Base-by-base conservation (phyloP, 2,329 filamentous ascomycete species). In the Arthrobotrys megalospora region DNA sequence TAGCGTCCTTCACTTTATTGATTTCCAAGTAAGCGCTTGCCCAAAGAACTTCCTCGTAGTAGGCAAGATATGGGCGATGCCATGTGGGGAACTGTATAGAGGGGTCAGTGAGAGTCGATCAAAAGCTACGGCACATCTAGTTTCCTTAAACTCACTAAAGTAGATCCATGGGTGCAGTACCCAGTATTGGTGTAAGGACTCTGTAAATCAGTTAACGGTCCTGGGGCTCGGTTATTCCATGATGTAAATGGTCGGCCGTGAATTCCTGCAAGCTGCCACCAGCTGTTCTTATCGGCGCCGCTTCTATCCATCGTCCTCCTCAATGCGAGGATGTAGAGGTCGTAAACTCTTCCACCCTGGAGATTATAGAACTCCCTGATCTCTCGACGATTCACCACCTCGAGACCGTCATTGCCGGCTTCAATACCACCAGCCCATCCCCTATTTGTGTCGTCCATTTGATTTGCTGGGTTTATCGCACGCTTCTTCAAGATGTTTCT, bases 1-100 rank as follows among this genome's bases (percentile, higher is more conserved):
- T 21, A 3, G 41, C 6, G 6, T 45, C 28, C 1, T 21, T 67
- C 21, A 52, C 43, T 8, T 3, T 14, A 3, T 47, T 43, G 32
- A 53, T 60, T 38, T 66, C 48, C 8, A 62, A 8, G 21, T 55
- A 36, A 14, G 45, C 47, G 38, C 64, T 75, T 8, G 24, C 24
- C 55, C 63, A 72, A n/a, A 78, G 50, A 32, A 72, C 8, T 34
- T 72, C 52, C 16, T 78, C 75, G n/a, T 75, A 64, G 6, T 91
- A 84, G 4, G 88, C 86, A 75, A 96, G 86, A 83, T 95, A 96
- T 0, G 93, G 92, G 60, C 93, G 89, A 86, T 97, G 93, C 93
- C 93, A 96, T 48, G 90, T 88, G 41, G 91, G 89, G 83, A 97
- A 96, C 21, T 66, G 96, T 85, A 32, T 38, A 38, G 24, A 28